These are phyloP conservation scores for Aspergillus flavus DNA, from an alignment of 2,329 filamentous ascomycete species.

Conservation along the genomic window DNA sequence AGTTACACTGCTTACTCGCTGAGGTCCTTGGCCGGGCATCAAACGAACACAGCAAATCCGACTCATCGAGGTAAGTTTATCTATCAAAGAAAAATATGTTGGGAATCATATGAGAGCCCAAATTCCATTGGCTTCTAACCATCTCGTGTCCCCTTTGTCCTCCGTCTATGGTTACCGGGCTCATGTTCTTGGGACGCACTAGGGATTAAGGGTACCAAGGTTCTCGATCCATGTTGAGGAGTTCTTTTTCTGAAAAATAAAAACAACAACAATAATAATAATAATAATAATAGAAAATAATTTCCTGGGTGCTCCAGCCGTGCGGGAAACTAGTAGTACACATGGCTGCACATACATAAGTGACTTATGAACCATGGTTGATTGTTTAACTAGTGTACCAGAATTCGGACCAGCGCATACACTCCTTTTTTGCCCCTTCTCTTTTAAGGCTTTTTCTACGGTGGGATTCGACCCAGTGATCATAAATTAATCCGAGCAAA, in stretches of 20 bases:
- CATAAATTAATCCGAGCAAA: background rate
- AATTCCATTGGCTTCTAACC: background rate
- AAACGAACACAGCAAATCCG: background rate
- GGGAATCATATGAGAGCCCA: background rate
- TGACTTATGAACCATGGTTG: conserved; percentile 21
- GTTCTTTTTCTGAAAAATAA: background rate
- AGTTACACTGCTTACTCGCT: conserved; percentile 12
- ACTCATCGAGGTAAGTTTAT: background rate
- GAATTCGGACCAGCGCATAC: conserved; percentile 14
- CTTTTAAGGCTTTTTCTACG: background rate
- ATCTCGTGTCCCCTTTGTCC: conserved; percentile 5
- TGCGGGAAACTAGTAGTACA: conserved; percentile 5
- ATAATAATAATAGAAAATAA: background rate
- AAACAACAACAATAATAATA: background rate
- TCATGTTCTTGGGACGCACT: conserved; percentile 13
- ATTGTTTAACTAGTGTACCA: conserved; percentile 22
- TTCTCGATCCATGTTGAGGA: background rate
- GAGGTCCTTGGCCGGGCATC: background rate
- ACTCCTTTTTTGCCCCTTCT: background rate
- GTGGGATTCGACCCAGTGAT: background rate
- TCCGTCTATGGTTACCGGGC: conserved; percentile 8
- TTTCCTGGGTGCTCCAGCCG: background rate
- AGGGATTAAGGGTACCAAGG: conserved; percentile 13
- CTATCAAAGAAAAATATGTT: background rate
- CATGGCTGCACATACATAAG: conserved; percentile 1